Evolutionary conservation across 208 protist species (phyloP), one percentile per base, ranked within the genome.

Genomic region (Leptomonas pyrrhocoris): DNA sequence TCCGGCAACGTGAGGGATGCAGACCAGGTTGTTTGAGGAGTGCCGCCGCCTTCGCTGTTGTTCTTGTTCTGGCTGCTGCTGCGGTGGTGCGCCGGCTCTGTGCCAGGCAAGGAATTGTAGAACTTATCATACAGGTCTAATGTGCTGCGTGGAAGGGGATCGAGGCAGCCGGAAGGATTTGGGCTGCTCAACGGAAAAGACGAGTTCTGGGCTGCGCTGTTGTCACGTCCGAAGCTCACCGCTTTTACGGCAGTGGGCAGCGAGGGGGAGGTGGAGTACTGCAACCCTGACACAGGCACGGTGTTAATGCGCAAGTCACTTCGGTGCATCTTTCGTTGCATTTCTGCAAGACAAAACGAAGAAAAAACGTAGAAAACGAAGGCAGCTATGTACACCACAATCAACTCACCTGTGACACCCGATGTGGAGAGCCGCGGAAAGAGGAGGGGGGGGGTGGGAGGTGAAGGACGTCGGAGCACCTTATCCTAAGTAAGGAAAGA

Each of bases 241-340:
- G 65, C 56, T 31, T 84, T 72, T 9, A 71, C 58, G 0, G 73
- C 71, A 4, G 67, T 74, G 2, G 86, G 83, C 9, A 92, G 54
- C n/a, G 78, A 85, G 0, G 81, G 81, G 0, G 86, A 89, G 11
- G 81, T 77, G 27, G 85, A 77, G 68, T 92, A 81, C 68, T 84
- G 73, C 49, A 86, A 28, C 6, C 86, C 83, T 2, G 58, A 68
- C 27, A 86, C 48, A 4, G 86, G 80, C 19, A 92, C 46, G 23
- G 86, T 89, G 38, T 49, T 51, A 13, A 51, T 62, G 64, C 61
- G 55, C 25, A 73, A 21, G 28, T 57, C 53, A 25, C 50, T 36
- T 2, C 16, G 1, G 27, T 48, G 53, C 63, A 59, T 68, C 23
- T 0, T n/a, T n/a, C 8, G 1, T 59, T 59, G 2, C 6, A 8